Conservation (phyloP, 192 early-diverging fungal species). For the Backusella australiensis region DNA sequence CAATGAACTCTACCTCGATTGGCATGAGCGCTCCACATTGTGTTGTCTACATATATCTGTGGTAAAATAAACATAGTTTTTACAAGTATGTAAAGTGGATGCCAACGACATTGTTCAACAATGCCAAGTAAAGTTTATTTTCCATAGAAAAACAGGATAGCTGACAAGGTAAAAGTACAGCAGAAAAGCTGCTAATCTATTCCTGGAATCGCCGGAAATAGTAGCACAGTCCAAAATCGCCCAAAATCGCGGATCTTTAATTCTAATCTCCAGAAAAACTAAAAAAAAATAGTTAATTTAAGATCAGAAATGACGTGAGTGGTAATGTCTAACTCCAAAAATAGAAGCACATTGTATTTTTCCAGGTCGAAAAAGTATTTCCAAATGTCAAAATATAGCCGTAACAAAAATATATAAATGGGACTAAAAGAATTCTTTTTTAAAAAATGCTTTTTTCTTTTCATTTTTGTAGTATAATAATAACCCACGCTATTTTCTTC, state of each 20-base stretch:
- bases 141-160: background rate
- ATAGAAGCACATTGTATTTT: background rate
- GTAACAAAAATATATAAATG: background rate
- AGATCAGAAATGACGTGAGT: conserved; percentile 1
- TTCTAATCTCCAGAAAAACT: background rate
- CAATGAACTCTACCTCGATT: background rate
- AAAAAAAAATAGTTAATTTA: background rate
- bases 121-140: conserved; percentile 10
- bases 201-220: background rate
- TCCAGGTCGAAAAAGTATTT: background rate
- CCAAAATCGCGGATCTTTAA: background rate
- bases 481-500: background rate
- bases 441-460: background rate
- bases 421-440: background rate
- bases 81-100: background rate
- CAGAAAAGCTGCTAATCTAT: background rate
- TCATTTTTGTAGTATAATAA: background rate
- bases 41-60: background rate
- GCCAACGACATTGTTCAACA: background rate
- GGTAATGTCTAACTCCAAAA: background rate
- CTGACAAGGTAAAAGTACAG: background rate
- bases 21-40: background rate
- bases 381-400: conserved; percentile 8
- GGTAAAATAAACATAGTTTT: background rate
- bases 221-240: background rate